Evolutionary conservation across 805 yeast genomes (phyloP).

Genomic region (Metschnikowia proteae): DNA sequence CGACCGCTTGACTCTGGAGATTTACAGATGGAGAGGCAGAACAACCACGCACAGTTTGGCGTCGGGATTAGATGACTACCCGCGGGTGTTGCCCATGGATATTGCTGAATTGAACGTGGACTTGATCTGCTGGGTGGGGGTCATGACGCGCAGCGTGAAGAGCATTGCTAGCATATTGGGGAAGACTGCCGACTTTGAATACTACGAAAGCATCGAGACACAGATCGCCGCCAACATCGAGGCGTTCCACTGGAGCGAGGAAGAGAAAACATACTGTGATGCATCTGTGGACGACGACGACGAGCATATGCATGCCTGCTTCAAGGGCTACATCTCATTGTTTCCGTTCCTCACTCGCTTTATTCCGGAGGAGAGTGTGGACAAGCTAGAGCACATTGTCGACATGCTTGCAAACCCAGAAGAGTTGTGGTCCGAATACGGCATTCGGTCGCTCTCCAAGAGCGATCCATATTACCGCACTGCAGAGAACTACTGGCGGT

Average conservation of each 20-base stretch:
- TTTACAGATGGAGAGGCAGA: conserved; percentile 92
- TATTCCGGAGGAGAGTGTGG: conserved; percentile 43
- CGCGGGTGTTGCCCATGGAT: conserved; percentile 77
- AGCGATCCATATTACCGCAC: conserved; percentile 61
- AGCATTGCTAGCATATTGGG: conserved; percentile 64
- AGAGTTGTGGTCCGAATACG: conserved; percentile 72
- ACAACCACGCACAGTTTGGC: conserved; percentile 82
- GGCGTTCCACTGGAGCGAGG: conserved; percentile 74
- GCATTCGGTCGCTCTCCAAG: conserved; percentile 77
- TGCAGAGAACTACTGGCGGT: conserved; percentile 94
- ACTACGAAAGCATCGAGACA: conserved; percentile 50
- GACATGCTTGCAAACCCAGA: conserved; percentile 62
- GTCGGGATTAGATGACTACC: conserved; percentile 94
- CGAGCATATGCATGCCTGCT: conserved; percentile 67
- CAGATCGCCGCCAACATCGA: conserved; percentile 64
- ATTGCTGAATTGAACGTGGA: conserved; percentile 90
- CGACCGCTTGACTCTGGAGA: conserved; percentile 57
- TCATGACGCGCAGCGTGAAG: conserved; percentile 81
- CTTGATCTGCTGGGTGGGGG: conserved; percentile 87
- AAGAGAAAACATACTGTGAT: conserved; percentile 73
- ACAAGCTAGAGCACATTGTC: conserved; percentile 49
- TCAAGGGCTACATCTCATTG: conserved; percentile 80
- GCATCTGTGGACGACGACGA: conserved; percentile 71
- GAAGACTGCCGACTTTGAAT: conserved; percentile 52
- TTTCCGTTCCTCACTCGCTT: conserved; percentile 80